Evolutionary conservation across 371 early-diverging fungal genomes (phyloP).

Genomic region (Dichotomocladium elegans): DNA sequence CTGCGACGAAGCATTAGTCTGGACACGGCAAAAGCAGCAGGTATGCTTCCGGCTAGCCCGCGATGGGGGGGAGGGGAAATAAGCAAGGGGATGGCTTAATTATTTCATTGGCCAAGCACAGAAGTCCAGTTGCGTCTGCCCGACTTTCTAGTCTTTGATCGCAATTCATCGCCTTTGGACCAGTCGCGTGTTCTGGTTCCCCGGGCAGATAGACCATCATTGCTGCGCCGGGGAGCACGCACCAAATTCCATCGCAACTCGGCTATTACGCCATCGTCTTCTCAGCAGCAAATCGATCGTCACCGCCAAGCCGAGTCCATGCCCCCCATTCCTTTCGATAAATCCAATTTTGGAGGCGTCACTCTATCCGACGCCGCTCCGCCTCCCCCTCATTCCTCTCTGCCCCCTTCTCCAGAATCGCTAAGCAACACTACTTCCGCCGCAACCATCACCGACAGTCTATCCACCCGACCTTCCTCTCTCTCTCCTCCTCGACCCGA

Average conservation of each 20-base stretch:
- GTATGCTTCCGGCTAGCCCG: too few species aligned
- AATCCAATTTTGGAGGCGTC: not conserved
- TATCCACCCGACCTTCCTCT: not conserved
- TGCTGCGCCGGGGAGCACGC: slow-evolving; percentile 45
- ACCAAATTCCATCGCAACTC: slow-evolving; percentile 51
- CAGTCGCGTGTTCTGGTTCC: slow-evolving; percentile 45
- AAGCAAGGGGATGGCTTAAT: not conserved
- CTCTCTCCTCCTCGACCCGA: not conserved
- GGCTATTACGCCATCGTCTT: slow-evolving; percentile 8
- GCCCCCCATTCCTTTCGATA: not conserved
- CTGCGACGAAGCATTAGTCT: slow-evolving; percentile 48
- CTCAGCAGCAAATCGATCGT: not conserved
- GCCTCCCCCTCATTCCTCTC: too few species aligned
- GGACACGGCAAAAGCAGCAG: slow-evolving; percentile 28
- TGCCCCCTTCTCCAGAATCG: too few species aligned
- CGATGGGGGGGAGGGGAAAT: not conserved
- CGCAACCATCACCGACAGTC: too few species aligned
- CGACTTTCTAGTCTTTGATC: slow-evolving; percentile 42
- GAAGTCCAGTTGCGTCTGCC: slow-evolving; percentile 20
- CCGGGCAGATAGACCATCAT: slow-evolving; percentile 39
- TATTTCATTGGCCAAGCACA: not conserved
- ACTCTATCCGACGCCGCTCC: slow-evolving; percentile 4
- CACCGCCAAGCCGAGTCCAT: slow-evolving; percentile 6
- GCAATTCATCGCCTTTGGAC: slow-evolving; percentile 48
- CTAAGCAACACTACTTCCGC: too few species aligned